These are phyloP conservation scores for Plenodomus tracheiphilus DNA, from an alignment of 2,329 filamentous ascomycete genomes.

Conservation along the genomic window DNA sequence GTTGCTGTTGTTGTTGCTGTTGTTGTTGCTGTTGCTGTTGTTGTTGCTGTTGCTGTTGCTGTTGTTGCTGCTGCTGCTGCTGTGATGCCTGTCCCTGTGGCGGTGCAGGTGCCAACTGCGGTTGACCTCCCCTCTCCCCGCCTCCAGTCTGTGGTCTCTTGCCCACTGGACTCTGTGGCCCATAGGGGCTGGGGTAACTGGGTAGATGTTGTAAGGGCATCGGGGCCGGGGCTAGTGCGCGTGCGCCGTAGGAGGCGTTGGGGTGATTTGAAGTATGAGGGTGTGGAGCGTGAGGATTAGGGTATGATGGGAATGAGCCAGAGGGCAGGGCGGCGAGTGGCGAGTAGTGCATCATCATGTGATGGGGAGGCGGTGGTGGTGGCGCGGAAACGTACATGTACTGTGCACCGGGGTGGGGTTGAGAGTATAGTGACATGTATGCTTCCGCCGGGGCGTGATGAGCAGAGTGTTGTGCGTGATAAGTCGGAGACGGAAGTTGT, in stretches of 20 bases:
- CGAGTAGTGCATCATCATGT: conserved; percentile 31
- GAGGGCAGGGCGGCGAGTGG: conserved; percentile 32
- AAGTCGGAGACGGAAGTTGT: conserved; percentile 21
- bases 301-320: conserved; percentile 18
- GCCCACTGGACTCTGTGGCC: conserved; percentile 26
- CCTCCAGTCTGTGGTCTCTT: conserved; percentile 21
- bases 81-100: not conserved
- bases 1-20: conserved; percentile 10
- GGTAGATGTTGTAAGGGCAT: conserved; percentile 19
- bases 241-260: conserved; percentile 10
- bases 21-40: conserved; percentile 13
- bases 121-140: conserved; percentile 13
- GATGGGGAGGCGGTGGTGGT: conserved; percentile 18
- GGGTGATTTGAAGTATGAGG: conserved; percentile 8
- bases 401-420: conserved; percentile 25
- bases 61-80: too few species aligned
- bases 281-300: conserved; percentile 16
- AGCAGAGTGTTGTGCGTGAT: conserved; percentile 19
- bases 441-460: conserved; percentile 24
- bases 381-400: conserved; percentile 23
- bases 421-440: conserved; percentile 17
- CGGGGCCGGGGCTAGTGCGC: conserved; percentile 31
- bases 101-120: conserved; percentile 36
- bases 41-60: conserved; percentile 8
- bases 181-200: conserved; percentile 36